A percentile compares a stretch with the other conserved stretches of the same genome.
phyloP scores from a whole-genome alignment of 179 eudicot species.

The Silene coronaria region DNA sequence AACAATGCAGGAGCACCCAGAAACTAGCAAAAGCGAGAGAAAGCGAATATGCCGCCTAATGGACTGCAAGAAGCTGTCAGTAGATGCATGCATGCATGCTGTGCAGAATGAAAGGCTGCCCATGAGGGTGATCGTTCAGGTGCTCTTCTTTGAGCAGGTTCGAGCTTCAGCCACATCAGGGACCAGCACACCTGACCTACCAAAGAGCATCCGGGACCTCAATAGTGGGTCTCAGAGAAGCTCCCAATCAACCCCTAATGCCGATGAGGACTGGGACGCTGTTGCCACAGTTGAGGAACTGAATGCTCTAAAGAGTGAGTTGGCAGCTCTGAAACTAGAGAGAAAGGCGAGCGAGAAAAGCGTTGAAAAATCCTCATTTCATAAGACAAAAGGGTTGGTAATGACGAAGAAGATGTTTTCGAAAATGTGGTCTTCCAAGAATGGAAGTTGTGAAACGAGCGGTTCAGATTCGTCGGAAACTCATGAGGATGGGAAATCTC shows the following conservation, averaged over 20 bases:
- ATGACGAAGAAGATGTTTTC: slow-evolving; percentile 67
- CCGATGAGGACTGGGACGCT: slow-evolving; percentile 83
- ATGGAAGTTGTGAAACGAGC: slow-evolving; percentile 50
- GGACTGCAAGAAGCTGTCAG: slow-evolving; percentile 92
- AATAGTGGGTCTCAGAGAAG: slow-evolving; percentile 49
- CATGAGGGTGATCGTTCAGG: slow-evolving; percentile 66
- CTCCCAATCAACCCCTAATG: slow-evolving; percentile 52
- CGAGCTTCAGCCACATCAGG: slow-evolving; percentile 77
- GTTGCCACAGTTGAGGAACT: slow-evolving; percentile 77
- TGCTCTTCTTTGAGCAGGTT: slow-evolving; percentile 78
- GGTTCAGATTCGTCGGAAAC: slow-evolving; percentile 82
- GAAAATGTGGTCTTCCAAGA: slow-evolving; percentile 65
- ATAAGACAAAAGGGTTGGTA: slow-evolving; percentile 50
- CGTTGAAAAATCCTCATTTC: slow-evolving; percentile 35
- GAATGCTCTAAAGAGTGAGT: slow-evolving; percentile 57
- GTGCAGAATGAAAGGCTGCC: slow-evolving; percentile 85
- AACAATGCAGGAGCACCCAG: slow-evolving; percentile 67
- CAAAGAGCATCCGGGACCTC: slow-evolving; percentile 54
- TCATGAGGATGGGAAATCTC: slow-evolving; percentile 53
- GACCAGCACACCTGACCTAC: slow-evolving; percentile 86
- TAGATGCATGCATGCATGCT: slow-evolving; percentile 74
- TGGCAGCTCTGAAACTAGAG: slow-evolving; percentile 64
- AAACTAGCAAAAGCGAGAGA: slow-evolving; percentile 65
- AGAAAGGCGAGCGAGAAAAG: slow-evolving; percentile 28
- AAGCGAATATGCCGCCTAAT: slow-evolving; percentile 64